Evolutionary conservation across 768 basidiomycete genomes (phyloP), one percentile per base, ranked within the genome.

Genomic region (Rhodotorula kratochvilovae): DNA sequence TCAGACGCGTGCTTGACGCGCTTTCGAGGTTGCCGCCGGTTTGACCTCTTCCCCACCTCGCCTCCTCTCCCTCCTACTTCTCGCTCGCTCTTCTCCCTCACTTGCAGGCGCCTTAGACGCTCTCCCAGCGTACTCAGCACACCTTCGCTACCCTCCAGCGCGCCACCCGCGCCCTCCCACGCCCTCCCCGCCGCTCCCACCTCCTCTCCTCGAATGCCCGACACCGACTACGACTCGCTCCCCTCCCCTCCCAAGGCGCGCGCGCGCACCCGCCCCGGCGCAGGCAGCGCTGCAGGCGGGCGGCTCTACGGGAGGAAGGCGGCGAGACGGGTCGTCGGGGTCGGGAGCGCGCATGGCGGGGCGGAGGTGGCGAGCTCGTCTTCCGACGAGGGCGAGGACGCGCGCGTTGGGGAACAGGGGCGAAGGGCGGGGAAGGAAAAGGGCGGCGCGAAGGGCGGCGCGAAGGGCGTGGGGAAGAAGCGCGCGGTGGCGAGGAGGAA

Each of bases 201-300:
- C 42, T 57, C n/a, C n/a, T n/a, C n/a, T n/a, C n/a, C n/a, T n/a
- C n/a, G n/a, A 33, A 29, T 55, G 54, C 31, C 33, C 35, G 56
- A 57, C 56, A 67, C 66, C 5, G 66, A 67, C 51, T 67, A 67
- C 66, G 66, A 67, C 66, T 31, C 50, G 12, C 66, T 61, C 42
- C 66, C 66, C 29, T 43, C 66, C 7, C 50, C 50, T 23, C 58
- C 50, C 6, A 11, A 33, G 48, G n/a, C 58, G 4, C 48, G 33
- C 36, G 23, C 56, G 36, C 56, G 21, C 19, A 21, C 35, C 35
- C n/a, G 15, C 36, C 23, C 13, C 36, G 15, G 5, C 7, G 48
- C 48, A 25, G 36, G 21, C 36, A 23, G 35, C 27, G 5, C 33
- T 12, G 36, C 35, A 31, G 43, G 27, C 35, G 36, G 29, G 21